Base-by-base conservation (phyloP, 2,329 filamentous ascomycete genomes). In the Verticillium alfalfae region DNA sequence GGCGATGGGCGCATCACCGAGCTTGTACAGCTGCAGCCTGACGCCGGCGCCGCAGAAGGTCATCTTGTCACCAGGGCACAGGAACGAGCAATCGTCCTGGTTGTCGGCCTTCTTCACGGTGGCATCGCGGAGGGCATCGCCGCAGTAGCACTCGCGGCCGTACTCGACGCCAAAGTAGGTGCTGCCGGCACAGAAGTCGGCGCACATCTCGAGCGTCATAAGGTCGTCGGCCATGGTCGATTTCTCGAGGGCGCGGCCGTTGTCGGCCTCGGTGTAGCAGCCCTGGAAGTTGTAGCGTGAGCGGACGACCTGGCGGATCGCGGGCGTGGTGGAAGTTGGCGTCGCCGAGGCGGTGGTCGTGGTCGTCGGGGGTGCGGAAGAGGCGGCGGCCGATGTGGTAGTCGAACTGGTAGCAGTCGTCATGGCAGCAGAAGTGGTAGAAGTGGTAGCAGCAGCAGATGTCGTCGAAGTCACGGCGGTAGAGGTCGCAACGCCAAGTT, bases 121-220 rank as follows among this genome's bases (percentile, higher is more conserved):
- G 3, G 61, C 60, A 13, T 59, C 57, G 5, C 52, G 38, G 34
- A 61, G 54, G 31, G 59, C 52, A 36, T 39, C 60, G 16, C 62
- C 62, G 26, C 62, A 63, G 57, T 57, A 65, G 36, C 56, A 76
- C 58, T 75, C 71, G 1, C 70, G 56, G 8, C 70, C 73, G 26
- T 76, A 76, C 37, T 75, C 72, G 8, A 67, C 61, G 1, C 72
- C 74, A 56, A 75, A 75, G 61, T 70, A 75, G 0, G 38, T 57
- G 34, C 63, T 73, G 2, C 65, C 67, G 1, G 66, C 64, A 13
- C 74, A 76, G 55, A 71, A 73, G 2, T 62, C 38, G 0, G 71
- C 70, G 49, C 72, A 74, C 6, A 60, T 67, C n/a, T 75, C 73
- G 5, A 75, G 70, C 0, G 72, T 73, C 75, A 76, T 75, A 58